These are phyloP conservation scores for Plantago coronopus DNA, from an alignment of 305 asterid species.

Conservation along the genomic window DNA sequence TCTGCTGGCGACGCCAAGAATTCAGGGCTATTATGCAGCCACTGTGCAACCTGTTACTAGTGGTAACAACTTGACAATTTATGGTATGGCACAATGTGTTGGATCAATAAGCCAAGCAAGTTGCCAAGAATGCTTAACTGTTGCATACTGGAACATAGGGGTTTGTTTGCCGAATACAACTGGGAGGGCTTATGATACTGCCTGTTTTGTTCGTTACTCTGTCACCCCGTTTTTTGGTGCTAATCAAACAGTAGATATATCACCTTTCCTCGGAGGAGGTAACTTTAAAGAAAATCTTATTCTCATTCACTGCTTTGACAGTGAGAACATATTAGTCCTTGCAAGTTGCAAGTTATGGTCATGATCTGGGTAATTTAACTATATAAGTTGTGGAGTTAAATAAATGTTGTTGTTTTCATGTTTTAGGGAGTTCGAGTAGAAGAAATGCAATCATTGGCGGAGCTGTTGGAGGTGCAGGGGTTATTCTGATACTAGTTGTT, in stretches of 20 bases:
- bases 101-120: slow-evolving; percentile 48
- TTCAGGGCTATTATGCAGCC: slow-evolving; percentile 49
- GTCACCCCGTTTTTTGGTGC: slow-evolving; percentile 47
- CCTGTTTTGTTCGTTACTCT: slow-evolving; percentile 68
- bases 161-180: slow-evolving; percentile 64
- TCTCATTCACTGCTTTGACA: neutral
- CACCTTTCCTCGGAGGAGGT: slow-evolving; percentile 38
- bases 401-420: neutral
- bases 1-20: slow-evolving; percentile 50
- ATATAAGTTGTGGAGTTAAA: no score
- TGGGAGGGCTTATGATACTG: slow-evolving; percentile 71
- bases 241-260: slow-evolving; percentile 51
- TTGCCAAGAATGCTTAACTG: slow-evolving; percentile 65
- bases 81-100: slow-evolving; percentile 76
- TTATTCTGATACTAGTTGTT: slow-evolving; percentile 38
- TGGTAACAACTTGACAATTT: slow-evolving; percentile 31
- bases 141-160: slow-evolving; percentile 55
- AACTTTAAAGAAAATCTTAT: neutral
- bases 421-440: slow-evolving; percentile 53
- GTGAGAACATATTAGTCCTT: neutral
- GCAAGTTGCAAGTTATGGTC: neutral
- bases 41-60: slow-evolving; percentile 23
- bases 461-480: slow-evolving; percentile 61
- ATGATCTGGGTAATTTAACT: neutral
- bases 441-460: slow-evolving; percentile 64